Evolutionary conservation across 78 protist species (phyloP).

Genomic region (Dictyostelium brefeldianum): DNA sequence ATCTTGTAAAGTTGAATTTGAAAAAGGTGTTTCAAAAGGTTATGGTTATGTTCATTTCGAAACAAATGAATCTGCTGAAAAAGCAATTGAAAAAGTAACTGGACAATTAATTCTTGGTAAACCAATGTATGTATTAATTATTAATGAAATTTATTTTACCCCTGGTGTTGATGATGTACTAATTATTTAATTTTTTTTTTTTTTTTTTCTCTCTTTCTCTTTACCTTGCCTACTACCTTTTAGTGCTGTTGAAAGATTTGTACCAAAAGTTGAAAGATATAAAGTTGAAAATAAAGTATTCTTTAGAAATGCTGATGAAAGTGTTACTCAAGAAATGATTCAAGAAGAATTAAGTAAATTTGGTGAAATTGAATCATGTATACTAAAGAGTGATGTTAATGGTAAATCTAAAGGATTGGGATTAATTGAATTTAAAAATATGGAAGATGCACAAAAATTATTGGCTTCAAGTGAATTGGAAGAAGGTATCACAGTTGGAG

Average conservation of each 20-base stretch:
- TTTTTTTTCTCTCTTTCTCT: not conserved
- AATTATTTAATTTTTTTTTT: not conserved
- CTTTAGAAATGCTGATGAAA: conserved; percentile 97
- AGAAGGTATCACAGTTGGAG: conserved; percentile 13
- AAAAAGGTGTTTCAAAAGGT: conserved; percentile 90
- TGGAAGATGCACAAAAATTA: conserved; percentile 91
- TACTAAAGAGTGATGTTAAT: conserved; percentile 73
- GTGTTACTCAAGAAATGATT: conserved; percentile 86
- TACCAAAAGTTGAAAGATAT: conserved; percentile 89
- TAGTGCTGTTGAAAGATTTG: conserved; percentile 89
- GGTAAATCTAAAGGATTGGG: conserved; percentile 94
- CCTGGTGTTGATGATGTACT: too few species aligned
- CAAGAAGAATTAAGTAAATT: conserved; percentile 86
- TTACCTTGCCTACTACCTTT: too few species aligned
- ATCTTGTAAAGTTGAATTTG: conserved; percentile 89
- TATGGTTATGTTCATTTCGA: conserved; percentile 98
- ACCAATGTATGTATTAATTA: conserved; percentile 91
- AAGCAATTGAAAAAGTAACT: conserved; percentile 94
- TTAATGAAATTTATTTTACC: conserved; percentile 16
- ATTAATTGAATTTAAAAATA: conserved; percentile 92
- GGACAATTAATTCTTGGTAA: conserved; percentile 89
- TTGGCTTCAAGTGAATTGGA: conserved; percentile 14
- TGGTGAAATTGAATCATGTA: conserved; percentile 92
- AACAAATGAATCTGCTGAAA: conserved; percentile 88
- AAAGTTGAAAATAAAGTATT: conserved; percentile 92